These are phyloP conservation scores for Epichloe hybrida DNA, from an alignment of 2,329 filamentous ascomycete species.

Conservation along the genomic window DNA sequence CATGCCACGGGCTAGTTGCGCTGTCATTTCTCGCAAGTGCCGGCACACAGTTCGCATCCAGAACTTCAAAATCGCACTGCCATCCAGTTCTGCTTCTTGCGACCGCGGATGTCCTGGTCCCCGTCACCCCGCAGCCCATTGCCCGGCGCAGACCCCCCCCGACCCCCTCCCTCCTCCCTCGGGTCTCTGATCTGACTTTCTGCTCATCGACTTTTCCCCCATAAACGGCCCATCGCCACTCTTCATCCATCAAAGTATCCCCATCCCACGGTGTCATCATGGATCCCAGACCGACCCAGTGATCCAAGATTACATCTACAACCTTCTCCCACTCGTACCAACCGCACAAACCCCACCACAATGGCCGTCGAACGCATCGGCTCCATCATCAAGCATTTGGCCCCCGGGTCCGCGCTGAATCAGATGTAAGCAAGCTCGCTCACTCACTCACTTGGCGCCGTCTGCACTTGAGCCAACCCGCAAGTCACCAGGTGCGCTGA, in stretches of 20 bases:
- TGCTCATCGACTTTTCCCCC: constrained; percentile 7
- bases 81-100: not conserved
- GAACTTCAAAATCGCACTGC: too few species aligned
- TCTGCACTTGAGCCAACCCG: not conserved
- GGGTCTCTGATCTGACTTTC: constrained; percentile 9
- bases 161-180: not conserved
- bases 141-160: constrained; percentile 13
- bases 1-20: too few species aligned
- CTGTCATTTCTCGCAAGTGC: too few species aligned
- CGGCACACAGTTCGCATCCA: too few species aligned
- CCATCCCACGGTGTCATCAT: too few species aligned
- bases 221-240: constrained; percentile 4
- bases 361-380: constrained; percentile 81
- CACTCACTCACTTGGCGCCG: not conserved
- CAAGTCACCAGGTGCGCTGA: not conserved
- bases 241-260: not conserved
- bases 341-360: constrained; percentile 13
- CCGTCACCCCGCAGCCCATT: not conserved
- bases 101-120: too few species aligned
- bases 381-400: constrained; percentile 76
- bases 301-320: too few species aligned
- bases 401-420: constrained; percentile 57
- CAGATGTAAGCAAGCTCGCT: constrained; percentile 56
- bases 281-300: too few species aligned
- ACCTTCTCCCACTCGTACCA: too few species aligned